Conservation (phyloP, 805 yeast species). For the Starmerella floricola region DNA sequence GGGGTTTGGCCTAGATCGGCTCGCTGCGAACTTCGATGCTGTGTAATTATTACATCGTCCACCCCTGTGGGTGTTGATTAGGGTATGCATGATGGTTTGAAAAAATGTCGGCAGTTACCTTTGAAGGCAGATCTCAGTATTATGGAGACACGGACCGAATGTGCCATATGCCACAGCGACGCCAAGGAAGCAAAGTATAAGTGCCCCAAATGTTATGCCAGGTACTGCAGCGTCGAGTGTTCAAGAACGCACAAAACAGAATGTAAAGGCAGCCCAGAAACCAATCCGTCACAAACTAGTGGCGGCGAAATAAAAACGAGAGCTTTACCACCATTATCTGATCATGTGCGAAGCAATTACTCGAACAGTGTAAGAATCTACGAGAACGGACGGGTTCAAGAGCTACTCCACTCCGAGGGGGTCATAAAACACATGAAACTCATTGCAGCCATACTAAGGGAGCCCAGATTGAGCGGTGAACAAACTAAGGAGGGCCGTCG, state of each 20-base stretch:
- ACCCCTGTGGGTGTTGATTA: too few species aligned
- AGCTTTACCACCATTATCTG: too few species aligned
- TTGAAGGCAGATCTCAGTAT: too few species aligned
- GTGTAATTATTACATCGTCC: too few species aligned
- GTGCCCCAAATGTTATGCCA: constrained; percentile 41
- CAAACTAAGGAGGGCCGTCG: constrained; percentile 41
- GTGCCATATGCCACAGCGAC: constrained; percentile 11
- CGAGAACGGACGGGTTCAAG: constrained; percentile 35
- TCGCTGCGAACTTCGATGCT: too few species aligned
- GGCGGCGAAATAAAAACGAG: too few species aligned
- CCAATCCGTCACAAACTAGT: too few species aligned
- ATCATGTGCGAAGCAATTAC: background rate
- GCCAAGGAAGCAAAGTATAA: constrained; percentile 33
- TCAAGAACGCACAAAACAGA: constrained; percentile 38
- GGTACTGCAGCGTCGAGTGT: constrained; percentile 47
- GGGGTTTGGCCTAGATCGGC: too few species aligned
- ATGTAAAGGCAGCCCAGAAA: constrained; percentile 22
- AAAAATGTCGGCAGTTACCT: too few species aligned
- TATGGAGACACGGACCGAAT: too few species aligned
- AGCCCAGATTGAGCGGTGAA: constrained; percentile 40
- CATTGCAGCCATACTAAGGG: constrained; percentile 38
- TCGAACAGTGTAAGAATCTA: constrained; percentile 1
- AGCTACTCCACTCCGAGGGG: constrained; percentile 40
- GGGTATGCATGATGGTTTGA: too few species aligned
- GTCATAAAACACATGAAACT: constrained; percentile 45